Conservation (phyloP, 345 rosid genomes). For the Camelina sativa region DNA sequence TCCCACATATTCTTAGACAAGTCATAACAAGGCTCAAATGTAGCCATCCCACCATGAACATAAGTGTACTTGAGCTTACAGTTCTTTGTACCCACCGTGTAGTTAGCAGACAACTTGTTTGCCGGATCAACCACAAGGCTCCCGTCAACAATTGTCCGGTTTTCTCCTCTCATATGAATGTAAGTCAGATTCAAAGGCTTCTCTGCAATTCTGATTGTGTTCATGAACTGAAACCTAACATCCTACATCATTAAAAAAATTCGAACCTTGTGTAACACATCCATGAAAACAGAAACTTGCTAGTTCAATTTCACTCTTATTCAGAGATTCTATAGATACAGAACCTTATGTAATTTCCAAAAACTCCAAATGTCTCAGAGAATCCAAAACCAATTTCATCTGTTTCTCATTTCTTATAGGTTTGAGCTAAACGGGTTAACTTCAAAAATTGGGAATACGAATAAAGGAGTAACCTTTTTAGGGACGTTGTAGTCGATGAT, state of each 20-base stretch:
- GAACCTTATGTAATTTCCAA: background rate
- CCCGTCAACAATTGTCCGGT: slow-evolving; percentile 60
- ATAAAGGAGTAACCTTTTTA: slow-evolving; percentile 52
- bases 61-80: slow-evolving; percentile 79
- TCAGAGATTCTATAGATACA: background rate
- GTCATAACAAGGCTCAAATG: slow-evolving; percentile 79
- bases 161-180: slow-evolving; percentile 67
- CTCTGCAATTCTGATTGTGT: slow-evolving; percentile 50
- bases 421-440: slow-evolving; percentile 6
- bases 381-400: background rate
- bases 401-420: background rate
- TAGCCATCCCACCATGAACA: slow-evolving; percentile 58
- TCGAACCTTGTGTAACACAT: no score
- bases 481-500: slow-evolving; percentile 81
- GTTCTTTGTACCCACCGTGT: slow-evolving; percentile 62
- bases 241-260: slow-evolving; percentile 51
- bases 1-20: slow-evolving; percentile 76
- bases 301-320: no score
- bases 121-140: slow-evolving; percentile 58
- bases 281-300: no score
- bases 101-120: slow-evolving; percentile 74
- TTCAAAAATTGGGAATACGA: background rate
- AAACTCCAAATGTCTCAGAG: background rate
- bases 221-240: slow-evolving; percentile 53
- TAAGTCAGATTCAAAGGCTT: slow-evolving; percentile 81